phyloP scores from a whole-genome alignment of 2,329 filamentous ascomycete species.

The Pseudogymnoascus sp. region DNA sequence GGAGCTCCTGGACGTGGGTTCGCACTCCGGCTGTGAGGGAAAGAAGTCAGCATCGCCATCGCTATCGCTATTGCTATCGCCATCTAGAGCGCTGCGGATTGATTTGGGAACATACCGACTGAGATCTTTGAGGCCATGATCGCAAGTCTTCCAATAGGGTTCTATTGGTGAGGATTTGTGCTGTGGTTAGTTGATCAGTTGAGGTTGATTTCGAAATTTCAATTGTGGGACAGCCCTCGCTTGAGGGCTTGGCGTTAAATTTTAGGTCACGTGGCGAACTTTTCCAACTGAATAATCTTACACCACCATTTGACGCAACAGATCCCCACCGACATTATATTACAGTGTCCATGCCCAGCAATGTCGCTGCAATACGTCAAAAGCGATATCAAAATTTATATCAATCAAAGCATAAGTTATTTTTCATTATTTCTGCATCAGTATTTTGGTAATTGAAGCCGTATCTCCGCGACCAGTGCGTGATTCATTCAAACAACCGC shows the following conservation, averaged over 20 bases:
- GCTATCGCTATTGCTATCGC: background rate
- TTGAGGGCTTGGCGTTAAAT: background rate
- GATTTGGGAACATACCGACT: constrained; percentile 48
- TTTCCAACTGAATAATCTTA: background rate
- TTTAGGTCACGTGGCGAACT: background rate
- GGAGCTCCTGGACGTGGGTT: constrained; percentile 85
- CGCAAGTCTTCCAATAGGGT: constrained; percentile 74
- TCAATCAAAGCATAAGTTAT: background rate
- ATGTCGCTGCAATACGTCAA: background rate
- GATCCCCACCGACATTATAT: background rate
- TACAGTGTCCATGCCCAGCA: background rate
- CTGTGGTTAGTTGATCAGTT: constrained; percentile 17
- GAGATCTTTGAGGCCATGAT: constrained; percentile 77
- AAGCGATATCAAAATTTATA: background rate
- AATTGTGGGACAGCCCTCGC: constrained; percentile 11
- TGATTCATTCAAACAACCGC: background rate
- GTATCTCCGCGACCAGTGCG: background rate
- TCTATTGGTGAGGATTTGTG: constrained; percentile 68
- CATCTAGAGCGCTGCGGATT: background rate
- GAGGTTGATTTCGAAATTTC: constrained; percentile 12
- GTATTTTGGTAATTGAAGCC: background rate
- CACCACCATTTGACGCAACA: background rate
- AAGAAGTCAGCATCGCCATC: constrained; percentile 20
- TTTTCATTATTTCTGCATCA: background rate
- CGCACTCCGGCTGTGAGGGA: constrained; percentile 79